phyloP scores from a whole-genome alignment of 192 early-diverging fungal species.

The Linnemannia schmuckeri region DNA sequence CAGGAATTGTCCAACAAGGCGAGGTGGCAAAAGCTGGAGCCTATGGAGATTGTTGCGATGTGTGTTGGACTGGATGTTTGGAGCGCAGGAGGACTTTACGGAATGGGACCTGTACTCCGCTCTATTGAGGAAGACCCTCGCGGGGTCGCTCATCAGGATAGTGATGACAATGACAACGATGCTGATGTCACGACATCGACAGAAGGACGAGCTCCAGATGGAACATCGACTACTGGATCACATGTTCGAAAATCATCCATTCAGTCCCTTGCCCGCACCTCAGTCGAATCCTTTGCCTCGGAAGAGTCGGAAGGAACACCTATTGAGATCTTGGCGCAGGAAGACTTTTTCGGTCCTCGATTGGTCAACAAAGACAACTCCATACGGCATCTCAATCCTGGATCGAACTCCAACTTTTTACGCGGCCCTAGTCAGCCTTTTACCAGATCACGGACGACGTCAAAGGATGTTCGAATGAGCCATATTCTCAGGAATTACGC shows the following conservation, averaged over 20 bases:
- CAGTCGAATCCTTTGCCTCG: constrained; percentile 29
- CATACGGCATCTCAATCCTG: neutral
- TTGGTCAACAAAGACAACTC: constrained; percentile 13
- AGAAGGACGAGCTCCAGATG: neutral
- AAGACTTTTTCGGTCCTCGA: constrained; percentile 32
- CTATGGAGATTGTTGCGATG: constrained; percentile 70
- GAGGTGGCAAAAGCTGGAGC: constrained; percentile 70
- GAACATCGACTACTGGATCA: neutral
- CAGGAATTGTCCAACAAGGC: constrained; percentile 61
- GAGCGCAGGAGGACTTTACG: constrained; percentile 61
- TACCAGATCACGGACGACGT: constrained; percentile 12
- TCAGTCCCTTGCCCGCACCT: neutral
- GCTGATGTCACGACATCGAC: neutral
- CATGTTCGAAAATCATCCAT: neutral
- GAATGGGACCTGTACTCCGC: constrained; percentile 24
- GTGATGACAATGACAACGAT: constrained; percentile 4
- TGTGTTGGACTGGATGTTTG: constrained; percentile 69
- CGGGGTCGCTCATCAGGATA: constrained; percentile 8
- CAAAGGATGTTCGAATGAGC: constrained; percentile 50
- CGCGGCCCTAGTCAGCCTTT: constrained; percentile 1
- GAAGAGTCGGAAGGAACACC: constrained; percentile 35
- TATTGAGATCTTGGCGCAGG: constrained; percentile 39
- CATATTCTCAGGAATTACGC: constrained; percentile 45
- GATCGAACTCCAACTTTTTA: neutral
- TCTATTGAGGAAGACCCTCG: constrained; percentile 26